phyloP scores from a whole-genome alignment of 192 early-diverging fungal species.

The Thoreauomyces humboldtii region DNA sequence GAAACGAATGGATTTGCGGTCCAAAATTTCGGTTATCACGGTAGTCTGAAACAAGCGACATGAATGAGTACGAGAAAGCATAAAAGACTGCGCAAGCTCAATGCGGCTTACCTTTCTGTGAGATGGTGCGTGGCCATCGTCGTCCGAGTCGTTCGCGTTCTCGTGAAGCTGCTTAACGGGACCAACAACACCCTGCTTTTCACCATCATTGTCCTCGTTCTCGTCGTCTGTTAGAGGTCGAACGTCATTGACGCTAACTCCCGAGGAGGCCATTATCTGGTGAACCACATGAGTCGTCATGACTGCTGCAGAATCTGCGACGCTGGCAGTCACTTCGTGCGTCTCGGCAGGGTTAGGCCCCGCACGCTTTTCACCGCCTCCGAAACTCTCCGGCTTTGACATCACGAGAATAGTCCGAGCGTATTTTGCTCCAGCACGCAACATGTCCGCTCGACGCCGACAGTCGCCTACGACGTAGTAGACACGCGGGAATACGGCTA shows the following conservation, averaged over 20 bases:
- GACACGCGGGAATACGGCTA: constrained; percentile 8
- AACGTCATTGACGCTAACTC: not conserved
- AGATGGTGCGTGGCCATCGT: too few relatives aligned
- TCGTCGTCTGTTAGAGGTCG: not conserved
- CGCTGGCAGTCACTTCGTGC: not conserved
- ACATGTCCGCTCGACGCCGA: constrained; percentile 1
- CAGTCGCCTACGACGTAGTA: constrained; percentile 9
- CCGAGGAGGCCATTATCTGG: not conserved
- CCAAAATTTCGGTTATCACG: constrained; percentile 11
- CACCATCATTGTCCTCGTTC: not conserved
- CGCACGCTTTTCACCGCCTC: not conserved
- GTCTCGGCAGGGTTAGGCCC: not conserved
- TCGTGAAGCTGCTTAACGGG: constrained; percentile 15
- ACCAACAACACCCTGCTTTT: constrained; percentile 1
- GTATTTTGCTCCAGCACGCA: not conserved
- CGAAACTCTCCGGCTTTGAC: not conserved
- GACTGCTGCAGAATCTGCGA: constrained; percentile 1
- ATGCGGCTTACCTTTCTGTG: too few relatives aligned
- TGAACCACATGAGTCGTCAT: constrained; percentile 5
- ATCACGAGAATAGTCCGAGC: constrained; percentile 5
- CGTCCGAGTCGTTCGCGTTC: too few relatives aligned
- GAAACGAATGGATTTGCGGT: constrained; percentile 15
- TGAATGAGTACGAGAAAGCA: too few relatives aligned
- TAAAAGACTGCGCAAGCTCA: too few relatives aligned
- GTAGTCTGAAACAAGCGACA: too few relatives aligned